phyloP scores from a whole-genome alignment of 768 basidiomycete species.

The Boletus rufocinnamomeus region DNA sequence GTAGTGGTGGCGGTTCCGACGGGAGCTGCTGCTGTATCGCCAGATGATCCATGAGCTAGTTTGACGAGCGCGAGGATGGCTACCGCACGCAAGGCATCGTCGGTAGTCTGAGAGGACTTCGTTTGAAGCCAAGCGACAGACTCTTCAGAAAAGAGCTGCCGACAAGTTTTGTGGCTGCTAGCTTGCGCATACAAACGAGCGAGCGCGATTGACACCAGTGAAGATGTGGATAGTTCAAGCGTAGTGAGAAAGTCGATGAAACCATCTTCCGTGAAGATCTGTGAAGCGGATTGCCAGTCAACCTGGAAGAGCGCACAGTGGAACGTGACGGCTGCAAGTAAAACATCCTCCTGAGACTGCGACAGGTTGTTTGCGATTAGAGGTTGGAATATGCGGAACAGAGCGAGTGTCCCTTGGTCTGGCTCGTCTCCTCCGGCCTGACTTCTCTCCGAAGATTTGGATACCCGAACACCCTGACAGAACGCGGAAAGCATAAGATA shows the following conservation, averaged over 20 bases:
- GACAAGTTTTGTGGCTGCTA: slow-evolving; percentile 70
- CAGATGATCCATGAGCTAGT: slow-evolving; percentile 56
- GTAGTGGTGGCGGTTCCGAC: slow-evolving; percentile 13
- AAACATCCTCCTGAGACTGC: slow-evolving; percentile 53
- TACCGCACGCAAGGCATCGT: slow-evolving; percentile 53
- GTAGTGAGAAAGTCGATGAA: slow-evolving; percentile 61
- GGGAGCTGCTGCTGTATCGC: slow-evolving; percentile 39
- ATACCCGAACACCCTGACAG: slow-evolving; percentile 58
- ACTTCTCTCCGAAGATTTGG: slow-evolving; percentile 36
- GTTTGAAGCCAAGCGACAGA: slow-evolving; percentile 67
- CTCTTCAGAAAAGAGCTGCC: slow-evolving; percentile 58
- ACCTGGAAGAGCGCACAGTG: slow-evolving; percentile 83
- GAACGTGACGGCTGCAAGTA: slow-evolving; percentile 62
- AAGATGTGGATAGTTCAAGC: slow-evolving; percentile 60
- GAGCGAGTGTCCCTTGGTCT: slow-evolving; percentile 49
- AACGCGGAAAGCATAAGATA: slow-evolving; percentile 68
- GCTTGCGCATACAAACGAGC: slow-evolving; percentile 79
- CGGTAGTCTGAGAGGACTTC: slow-evolving; percentile 49
- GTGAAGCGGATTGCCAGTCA: slow-evolving; percentile 66
- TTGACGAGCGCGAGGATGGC: slow-evolving; percentile 81
- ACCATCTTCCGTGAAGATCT: slow-evolving; percentile 65
- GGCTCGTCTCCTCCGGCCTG: slow-evolving; percentile 39
- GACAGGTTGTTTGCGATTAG: slow-evolving; percentile 50
- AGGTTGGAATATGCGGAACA: slow-evolving; percentile 54
- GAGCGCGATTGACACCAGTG: slow-evolving; percentile 55